These are phyloP conservation scores for Sarocladium oryzae DNA, from an alignment of 2,329 filamentous ascomycete genomes.

Conservation along the genomic window DNA sequence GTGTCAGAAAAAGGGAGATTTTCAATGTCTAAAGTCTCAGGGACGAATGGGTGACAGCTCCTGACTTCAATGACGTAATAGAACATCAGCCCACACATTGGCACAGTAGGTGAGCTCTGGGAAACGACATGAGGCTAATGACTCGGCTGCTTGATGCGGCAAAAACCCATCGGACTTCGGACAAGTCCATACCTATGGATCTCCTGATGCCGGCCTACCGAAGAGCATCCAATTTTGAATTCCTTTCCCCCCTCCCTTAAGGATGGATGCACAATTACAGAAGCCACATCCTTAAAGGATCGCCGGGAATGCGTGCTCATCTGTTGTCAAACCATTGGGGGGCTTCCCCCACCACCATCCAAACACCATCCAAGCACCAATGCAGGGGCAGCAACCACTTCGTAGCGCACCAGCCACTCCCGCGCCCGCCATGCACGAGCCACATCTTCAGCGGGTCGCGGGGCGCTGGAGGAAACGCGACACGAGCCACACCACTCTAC, in stretches of 20 bases:
- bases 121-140: not conserved
- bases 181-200: too few species aligned
- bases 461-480: slow-evolving; percentile 5
- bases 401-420: slow-evolving; percentile 1
- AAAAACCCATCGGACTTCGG: too few species aligned
- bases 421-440: not conserved
- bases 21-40: not conserved
- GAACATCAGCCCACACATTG: not conserved
- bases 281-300: not conserved
- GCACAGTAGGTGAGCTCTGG: not conserved
- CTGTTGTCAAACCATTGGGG: not conserved
- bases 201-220: too few species aligned
- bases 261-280: too few species aligned
- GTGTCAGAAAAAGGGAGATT: not conserved
- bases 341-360: not conserved
- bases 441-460: slow-evolving; percentile 3
- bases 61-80: slow-evolving; percentile 10
- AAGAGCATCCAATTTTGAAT: too few species aligned
- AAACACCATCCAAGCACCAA: not conserved
- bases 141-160: too few species aligned
- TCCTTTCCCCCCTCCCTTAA: too few species aligned
- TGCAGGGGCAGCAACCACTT: not conserved
- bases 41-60: not conserved
- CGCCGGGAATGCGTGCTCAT: not conserved
- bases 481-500: slow-evolving; percentile 9